Conservation (phyloP, 192 early-diverging fungal genomes). For the Rhizophagus sp. region DNA sequence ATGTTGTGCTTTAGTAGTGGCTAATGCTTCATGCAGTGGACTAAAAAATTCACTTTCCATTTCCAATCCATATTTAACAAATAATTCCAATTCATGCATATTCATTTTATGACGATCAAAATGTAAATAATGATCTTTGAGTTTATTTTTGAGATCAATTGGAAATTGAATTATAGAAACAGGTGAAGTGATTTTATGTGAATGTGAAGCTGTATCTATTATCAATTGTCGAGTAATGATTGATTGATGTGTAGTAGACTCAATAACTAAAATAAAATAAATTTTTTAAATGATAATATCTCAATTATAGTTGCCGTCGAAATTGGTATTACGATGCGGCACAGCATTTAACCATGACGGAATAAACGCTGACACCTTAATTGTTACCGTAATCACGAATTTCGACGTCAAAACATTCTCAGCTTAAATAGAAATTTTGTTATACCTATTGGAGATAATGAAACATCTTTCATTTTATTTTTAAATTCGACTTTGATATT, state of each 20-base stretch:
- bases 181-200: too few relatives aligned
- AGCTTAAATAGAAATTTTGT: neutral
- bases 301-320: too few relatives aligned
- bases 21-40: neutral
- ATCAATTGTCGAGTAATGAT: neutral
- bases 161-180: too few relatives aligned
- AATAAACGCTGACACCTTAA: too few relatives aligned
- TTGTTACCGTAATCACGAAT: too few relatives aligned
- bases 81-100: neutral
- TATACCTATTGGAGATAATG: neutral
- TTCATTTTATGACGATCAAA: neutral
- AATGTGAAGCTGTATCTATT: neutral
- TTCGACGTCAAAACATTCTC: too few relatives aligned
- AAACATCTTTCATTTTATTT: neutral
- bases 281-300: too few relatives aligned
- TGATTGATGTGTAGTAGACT: constrained; percentile 9
- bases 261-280: neutral
- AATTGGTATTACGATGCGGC: neutral
- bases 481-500: neutral
- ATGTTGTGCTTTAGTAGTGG: neutral
- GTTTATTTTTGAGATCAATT: neutral
- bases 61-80: neutral
- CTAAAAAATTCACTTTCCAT: neutral
- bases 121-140: neutral
- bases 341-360: too few relatives aligned